These are phyloP conservation scores for Comarum palustre DNA, from an alignment of 306 rosid genomes.

Conservation along the genomic window DNA sequence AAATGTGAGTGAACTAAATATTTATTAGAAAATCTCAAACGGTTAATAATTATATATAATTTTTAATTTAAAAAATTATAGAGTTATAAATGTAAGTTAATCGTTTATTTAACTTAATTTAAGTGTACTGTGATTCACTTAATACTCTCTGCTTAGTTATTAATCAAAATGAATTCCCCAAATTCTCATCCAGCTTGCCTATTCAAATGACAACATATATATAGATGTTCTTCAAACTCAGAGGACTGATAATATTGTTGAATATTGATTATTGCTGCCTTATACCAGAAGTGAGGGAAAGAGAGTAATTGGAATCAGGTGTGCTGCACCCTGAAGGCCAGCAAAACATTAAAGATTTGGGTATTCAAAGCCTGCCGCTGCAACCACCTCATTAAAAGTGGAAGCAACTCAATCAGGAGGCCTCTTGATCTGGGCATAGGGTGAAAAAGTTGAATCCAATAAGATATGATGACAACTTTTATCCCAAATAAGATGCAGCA, in stretches of 20 bases:
- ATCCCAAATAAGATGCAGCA: neutral
- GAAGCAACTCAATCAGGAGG: neutral
- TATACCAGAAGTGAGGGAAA: neutral
- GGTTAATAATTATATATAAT: too few species aligned
- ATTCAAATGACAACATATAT: neutral
- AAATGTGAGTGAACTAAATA: too few species aligned
- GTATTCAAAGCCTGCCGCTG: constrained; percentile 7
- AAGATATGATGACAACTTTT: neutral
- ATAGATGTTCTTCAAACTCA: constrained; percentile 3
- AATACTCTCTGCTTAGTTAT: too few species aligned
- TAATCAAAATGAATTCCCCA: neutral
- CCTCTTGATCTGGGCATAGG: constrained; percentile 3
- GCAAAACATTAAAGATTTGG: constrained; percentile 15
- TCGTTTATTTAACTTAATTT: too few species aligned
- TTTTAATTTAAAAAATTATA: too few species aligned
- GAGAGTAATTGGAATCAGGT: constrained; percentile 13
- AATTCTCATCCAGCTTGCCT: neutral
- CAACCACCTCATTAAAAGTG: constrained; percentile 12
- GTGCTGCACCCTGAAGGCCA: constrained; percentile 10
- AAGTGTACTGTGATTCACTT: too few species aligned
- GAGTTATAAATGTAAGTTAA: too few species aligned
- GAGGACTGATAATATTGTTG: neutral
- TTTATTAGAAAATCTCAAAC: too few species aligned
- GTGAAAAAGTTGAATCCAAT: neutral
- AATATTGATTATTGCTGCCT: neutral